Evolutionary conservation across 768 basidiomycete species (phyloP).

Genomic region (Termitomyces sp.): DNA sequence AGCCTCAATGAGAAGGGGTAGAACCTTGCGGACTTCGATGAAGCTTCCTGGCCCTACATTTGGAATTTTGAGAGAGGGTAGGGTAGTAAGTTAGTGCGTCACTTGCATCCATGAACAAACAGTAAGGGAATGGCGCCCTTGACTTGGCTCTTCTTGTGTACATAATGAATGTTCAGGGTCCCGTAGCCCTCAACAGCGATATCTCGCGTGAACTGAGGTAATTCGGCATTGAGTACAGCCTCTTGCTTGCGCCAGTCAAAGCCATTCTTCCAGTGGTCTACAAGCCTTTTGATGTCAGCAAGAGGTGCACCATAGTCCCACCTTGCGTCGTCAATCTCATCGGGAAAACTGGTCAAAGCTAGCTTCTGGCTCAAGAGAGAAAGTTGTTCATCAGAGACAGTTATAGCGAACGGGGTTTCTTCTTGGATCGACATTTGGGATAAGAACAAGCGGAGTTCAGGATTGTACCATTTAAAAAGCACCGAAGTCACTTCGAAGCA

Average conservation of each 20-base stretch:
- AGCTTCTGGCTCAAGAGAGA: conserved; percentile 40
- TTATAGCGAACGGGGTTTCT: conserved; percentile 38
- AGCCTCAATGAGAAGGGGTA: conserved; percentile 43
- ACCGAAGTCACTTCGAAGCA: not conserved
- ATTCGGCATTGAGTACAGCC: conserved; percentile 39
- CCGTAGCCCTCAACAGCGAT: conserved; percentile 45
- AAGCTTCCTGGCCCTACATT: conserved; percentile 59
- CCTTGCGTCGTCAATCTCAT: conserved; percentile 46
- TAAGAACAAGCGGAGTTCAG: not conserved
- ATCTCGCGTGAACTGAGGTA: conserved; percentile 53
- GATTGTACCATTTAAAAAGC: not conserved
- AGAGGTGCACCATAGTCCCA: conserved; percentile 49
- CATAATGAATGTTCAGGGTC: conserved; percentile 45
- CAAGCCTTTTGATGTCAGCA: conserved; percentile 41
- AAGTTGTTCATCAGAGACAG: conserved; percentile 39
- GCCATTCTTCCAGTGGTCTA: conserved; percentile 39
- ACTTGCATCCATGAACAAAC: conserved; percentile 49
- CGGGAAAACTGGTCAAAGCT: conserved; percentile 41
- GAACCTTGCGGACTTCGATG: conserved; percentile 50
- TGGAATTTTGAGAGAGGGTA: not conserved
- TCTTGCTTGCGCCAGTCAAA: conserved; percentile 58
- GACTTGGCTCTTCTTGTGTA: conserved; percentile 45
- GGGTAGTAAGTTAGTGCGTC: not conserved
- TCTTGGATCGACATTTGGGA: conserved; percentile 2
- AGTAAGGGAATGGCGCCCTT: conserved; percentile 38